Percentiles rank a stretch among this genome's conserved stretches.
These are phyloP conservation scores for Rutstroemia sp. DNA, from an alignment of 2,329 filamentous ascomycete species.

Conservation along the genomic window DNA sequence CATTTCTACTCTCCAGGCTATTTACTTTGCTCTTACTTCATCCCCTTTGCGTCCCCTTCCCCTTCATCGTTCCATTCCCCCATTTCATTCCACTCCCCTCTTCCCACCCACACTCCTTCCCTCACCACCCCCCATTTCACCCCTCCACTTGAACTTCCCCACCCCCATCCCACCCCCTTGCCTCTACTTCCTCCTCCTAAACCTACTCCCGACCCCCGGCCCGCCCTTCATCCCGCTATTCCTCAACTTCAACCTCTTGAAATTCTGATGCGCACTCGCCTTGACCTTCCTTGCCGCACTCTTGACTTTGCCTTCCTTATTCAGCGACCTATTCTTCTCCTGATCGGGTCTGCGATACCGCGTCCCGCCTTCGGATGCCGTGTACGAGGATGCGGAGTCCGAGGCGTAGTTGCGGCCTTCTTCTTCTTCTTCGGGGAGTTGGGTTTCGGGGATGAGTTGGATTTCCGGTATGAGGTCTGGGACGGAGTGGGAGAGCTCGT, in stretches of 20 bases:
- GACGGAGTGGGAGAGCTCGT: background rate
- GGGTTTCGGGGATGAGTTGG: background rate
- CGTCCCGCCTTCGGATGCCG: conserved; percentile 30
- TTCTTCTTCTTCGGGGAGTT: background rate
- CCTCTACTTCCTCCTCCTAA: conserved; percentile 41
- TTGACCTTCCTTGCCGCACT: conserved; percentile 53
- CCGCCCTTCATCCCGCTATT: conserved; percentile 41
- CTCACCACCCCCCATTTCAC: background rate
- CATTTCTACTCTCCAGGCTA: too few relatives aligned
- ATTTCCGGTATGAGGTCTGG: background rate
- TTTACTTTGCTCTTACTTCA: too few relatives aligned
- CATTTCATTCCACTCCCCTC: background rate
- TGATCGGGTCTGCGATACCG: conserved; percentile 27
- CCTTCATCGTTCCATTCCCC: background rate
- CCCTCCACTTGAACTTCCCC: background rate
- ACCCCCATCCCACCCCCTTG: background rate
- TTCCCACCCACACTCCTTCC: background rate
- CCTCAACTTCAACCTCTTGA: conserved; percentile 56
- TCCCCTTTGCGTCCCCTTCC: too few relatives aligned
- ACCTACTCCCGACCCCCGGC: conserved; percentile 42
- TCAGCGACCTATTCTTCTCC: conserved; percentile 18
- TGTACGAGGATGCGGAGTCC: conserved; percentile 27
- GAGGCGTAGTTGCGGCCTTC: conserved; percentile 28
- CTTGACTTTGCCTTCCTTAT: conserved; percentile 37
- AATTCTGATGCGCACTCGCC: conserved; percentile 55